phyloP scores from a whole-genome alignment of 208 protist species.

The Trypanosoma congolense region DNA sequence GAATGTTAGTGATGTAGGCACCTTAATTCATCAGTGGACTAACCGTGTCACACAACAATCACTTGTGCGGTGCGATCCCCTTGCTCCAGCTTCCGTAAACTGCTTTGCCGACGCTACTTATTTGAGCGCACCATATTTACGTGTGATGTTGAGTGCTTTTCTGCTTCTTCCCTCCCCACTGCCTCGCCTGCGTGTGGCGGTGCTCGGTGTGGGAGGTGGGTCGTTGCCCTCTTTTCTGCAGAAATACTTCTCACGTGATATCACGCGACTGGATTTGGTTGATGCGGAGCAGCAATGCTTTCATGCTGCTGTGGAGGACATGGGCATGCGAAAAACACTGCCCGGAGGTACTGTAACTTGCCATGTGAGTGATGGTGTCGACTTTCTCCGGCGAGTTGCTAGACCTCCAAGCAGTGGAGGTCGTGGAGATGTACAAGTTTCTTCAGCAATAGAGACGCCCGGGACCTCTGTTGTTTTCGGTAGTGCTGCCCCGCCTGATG shows the following conservation, averaged over 20 bases:
- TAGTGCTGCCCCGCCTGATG: not conserved
- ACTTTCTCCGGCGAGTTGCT: constrained; percentile 27
- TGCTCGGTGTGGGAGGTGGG: constrained; percentile 79
- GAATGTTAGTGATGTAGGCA: not conserved
- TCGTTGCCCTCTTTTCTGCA: constrained; percentile 73
- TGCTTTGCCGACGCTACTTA: constrained; percentile 55
- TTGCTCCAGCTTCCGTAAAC: constrained; percentile 36
- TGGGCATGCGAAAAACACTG: constrained; percentile 57
- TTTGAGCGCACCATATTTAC: constrained; percentile 77
- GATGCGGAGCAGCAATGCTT: constrained; percentile 77
- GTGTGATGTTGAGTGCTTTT: constrained; percentile 68
- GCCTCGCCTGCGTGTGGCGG: constrained; percentile 48
- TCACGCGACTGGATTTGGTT: constrained; percentile 64
- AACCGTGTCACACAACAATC: constrained; percentile 79
- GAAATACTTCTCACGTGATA: constrained; percentile 46
- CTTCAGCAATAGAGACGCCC: too few species aligned
- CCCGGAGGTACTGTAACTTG: constrained; percentile 33
- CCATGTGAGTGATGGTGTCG: constrained; percentile 35
- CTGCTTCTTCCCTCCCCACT: constrained; percentile 43
- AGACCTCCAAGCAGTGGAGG: not conserved
- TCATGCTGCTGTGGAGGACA: constrained; percentile 59
- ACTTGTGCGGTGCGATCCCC: constrained; percentile 66
- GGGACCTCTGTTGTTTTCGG: not conserved
- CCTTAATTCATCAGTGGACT: constrained; percentile 35
- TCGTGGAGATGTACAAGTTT: too few species aligned